Percentiles rank a stretch among this genome's conserved stretches.
These are phyloP conservation scores for Allantophomopsis lycopodina DNA, from an alignment of 2,329 filamentous ascomycete genomes.

Conservation along the genomic window DNA sequence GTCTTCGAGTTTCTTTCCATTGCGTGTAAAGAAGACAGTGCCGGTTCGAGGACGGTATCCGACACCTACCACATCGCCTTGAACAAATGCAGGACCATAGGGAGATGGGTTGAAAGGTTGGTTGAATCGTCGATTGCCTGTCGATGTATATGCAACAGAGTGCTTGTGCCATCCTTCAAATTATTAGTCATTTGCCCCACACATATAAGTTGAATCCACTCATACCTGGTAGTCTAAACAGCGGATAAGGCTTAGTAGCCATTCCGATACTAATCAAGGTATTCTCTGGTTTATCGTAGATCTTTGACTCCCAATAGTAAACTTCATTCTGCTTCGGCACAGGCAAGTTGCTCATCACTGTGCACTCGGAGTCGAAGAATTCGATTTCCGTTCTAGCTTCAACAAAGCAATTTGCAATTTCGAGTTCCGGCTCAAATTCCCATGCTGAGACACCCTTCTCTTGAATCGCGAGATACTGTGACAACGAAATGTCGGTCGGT, in stretches of 20 bases:
- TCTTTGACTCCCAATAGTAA: slow-evolving; percentile 98
- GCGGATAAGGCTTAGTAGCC: slow-evolving; percentile 90
- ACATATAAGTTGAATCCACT: not conserved
- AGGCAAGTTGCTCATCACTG: slow-evolving; percentile 78
- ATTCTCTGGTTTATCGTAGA: slow-evolving; percentile 90
- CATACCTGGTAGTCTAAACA: slow-evolving; percentile 87
- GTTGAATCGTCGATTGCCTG: slow-evolving; percentile 76
- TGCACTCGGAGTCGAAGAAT: slow-evolving; percentile 96
- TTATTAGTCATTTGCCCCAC: slow-evolving; percentile 4
- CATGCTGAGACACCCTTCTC: slow-evolving; percentile 99
- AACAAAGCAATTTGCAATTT: slow-evolving; percentile 98
- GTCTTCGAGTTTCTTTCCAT: slow-evolving; percentile 94
- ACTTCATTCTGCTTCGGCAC: slow-evolving; percentile 98
- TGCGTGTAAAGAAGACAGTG: slow-evolving; percentile 94
- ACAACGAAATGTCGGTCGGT: slow-evolving; percentile 93
- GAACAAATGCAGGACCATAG: slow-evolving; percentile 75
- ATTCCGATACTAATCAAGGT: slow-evolving; percentile 85
- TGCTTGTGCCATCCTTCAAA: slow-evolving; percentile 72
- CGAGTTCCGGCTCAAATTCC: slow-evolving; percentile 98
- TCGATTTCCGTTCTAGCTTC: slow-evolving; percentile 94
- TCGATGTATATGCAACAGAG: slow-evolving; percentile 83
- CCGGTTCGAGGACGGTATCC: slow-evolving; percentile 91
- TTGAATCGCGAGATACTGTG: slow-evolving; percentile 94
- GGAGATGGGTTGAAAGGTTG: slow-evolving; percentile 72
- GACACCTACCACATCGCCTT: slow-evolving; percentile 91